These are phyloP conservation scores for Boletus rubroflammeus DNA, from an alignment of 768 basidiomycete species.

Conservation along the genomic window DNA sequence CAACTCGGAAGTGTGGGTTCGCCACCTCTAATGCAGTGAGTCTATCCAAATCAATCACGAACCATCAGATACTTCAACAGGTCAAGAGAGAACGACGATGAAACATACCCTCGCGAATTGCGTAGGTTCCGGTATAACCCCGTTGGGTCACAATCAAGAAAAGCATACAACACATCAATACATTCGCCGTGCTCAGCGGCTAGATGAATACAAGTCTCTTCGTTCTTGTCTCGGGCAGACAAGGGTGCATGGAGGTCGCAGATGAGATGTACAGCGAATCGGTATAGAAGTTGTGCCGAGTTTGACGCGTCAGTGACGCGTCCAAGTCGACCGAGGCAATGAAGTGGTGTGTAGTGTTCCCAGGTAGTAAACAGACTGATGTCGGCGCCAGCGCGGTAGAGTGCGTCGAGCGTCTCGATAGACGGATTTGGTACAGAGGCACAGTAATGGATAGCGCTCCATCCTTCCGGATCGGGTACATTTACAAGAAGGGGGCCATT, in stretches of 20 bases:
- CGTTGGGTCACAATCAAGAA: constrained; percentile 62
- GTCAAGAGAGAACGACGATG: background rate
- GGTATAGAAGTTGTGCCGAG: constrained; percentile 42
- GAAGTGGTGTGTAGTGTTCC: constrained; percentile 65
- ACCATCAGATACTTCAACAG: background rate
- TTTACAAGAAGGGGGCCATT: constrained; percentile 57
- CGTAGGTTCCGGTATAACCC: constrained; percentile 55
- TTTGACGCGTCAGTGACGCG: constrained; percentile 34
- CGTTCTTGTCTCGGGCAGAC: constrained; percentile 58
- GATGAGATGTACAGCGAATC: constrained; percentile 65
- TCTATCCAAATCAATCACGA: constrained; percentile 4
- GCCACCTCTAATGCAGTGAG: constrained; percentile 67
- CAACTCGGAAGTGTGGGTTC: constrained; percentile 60
- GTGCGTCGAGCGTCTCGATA: constrained; percentile 58
- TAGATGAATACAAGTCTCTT: constrained; percentile 77
- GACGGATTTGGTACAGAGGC: constrained; percentile 53
- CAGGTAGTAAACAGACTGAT: constrained; percentile 61
- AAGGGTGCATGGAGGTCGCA: constrained; percentile 67
- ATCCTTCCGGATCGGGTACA: constrained; percentile 60
- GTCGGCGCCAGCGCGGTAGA: constrained; percentile 77
- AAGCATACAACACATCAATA: constrained; percentile 55
- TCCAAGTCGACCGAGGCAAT: constrained; percentile 52
- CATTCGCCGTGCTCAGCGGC: constrained; percentile 73
- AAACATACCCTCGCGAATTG: constrained; percentile 67
- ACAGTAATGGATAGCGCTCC: constrained; percentile 73